Evolutionary conservation across 2,329 filamentous ascomycete species (phyloP).

Genomic region (Colletotrichum simmondsii): DNA sequence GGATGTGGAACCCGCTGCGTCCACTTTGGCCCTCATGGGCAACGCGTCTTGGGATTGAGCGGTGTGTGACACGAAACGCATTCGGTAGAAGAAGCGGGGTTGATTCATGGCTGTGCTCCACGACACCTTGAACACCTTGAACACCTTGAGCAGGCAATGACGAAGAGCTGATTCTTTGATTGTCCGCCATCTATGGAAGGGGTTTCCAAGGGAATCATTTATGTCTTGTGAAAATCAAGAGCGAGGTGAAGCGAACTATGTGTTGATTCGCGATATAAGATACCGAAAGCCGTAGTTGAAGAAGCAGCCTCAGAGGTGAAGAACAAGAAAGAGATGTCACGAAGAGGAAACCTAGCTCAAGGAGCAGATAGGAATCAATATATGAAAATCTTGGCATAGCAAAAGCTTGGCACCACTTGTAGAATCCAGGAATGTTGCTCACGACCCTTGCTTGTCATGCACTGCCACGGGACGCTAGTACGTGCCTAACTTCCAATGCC

Average conservation of each 20-base stretch:
- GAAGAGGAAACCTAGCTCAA: not conserved
- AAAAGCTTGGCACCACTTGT: conserved; percentile 15
- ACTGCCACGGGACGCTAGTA: no score
- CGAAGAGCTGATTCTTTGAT: not conserved
- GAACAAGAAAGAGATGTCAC: not conserved
- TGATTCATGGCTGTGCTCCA: conserved; percentile 34
- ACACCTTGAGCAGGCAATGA: conserved; percentile 10
- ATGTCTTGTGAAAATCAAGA: no score
- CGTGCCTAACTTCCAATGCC: no score
- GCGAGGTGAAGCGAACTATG: no score
- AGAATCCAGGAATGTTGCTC: not conserved
- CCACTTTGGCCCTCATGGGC: conserved; percentile 56
- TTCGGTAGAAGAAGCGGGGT: conserved; percentile 44
- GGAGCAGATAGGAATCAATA: conserved; percentile 3
- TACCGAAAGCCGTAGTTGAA: not conserved
- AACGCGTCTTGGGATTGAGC: conserved; percentile 30
- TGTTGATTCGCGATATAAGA: no score
- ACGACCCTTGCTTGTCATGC: not conserved
- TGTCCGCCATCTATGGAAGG: not conserved
- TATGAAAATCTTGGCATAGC: conserved; percentile 21
- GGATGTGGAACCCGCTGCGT: conserved; percentile 53
- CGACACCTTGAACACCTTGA: conserved; percentile 15
- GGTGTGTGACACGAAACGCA: conserved; percentile 25
- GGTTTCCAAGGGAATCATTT: not conserved
- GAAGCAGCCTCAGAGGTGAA: no score